A percentile compares a stretch with the other conserved stretches of the same genome.
phyloP scores from a whole-genome alignment of 208 protist species.

The Trypanosoma mega region DNA sequence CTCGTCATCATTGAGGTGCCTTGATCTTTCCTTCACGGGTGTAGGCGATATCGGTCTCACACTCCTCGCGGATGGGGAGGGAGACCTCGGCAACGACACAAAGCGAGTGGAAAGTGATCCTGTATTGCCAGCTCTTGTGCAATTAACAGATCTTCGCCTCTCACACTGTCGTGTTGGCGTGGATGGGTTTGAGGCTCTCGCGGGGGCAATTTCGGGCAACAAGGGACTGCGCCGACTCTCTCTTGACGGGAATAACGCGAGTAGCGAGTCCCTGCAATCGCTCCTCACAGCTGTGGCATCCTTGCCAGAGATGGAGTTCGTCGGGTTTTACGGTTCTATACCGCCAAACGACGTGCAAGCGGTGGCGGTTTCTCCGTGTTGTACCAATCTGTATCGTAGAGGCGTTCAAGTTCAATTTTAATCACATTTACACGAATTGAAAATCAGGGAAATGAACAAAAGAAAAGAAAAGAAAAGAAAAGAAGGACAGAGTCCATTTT shows the following conservation, averaged over 20 bases:
- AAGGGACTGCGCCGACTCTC: slow-evolving; percentile 39
- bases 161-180: slow-evolving; percentile 39
- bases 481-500: too few relatives aligned
- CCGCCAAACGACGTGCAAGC: background rate
- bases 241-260: slow-evolving; percentile 47
- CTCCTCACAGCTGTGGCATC: slow-evolving; percentile 4
- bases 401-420: slow-evolving; percentile 23
- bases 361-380: slow-evolving; percentile 14
- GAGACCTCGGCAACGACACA: background rate
- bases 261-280: background rate
- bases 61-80: slow-evolving; percentile 58
- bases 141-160: slow-evolving; percentile 46
- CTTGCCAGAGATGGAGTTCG: slow-evolving; percentile 18
- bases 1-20: slow-evolving; percentile 21
- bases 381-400: slow-evolving; percentile 1
- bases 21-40: slow-evolving; percentile 71
- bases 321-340: slow-evolving; percentile 21
- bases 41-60: slow-evolving; percentile 67
- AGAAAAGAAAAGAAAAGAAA: too few relatives aligned
- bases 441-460: too few relatives aligned
- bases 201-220: slow-evolving; percentile 37
- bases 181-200: slow-evolving; percentile 65
- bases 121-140: slow-evolving; percentile 35
- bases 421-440: too few relatives aligned
- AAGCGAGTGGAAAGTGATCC: slow-evolving; percentile 13